These are phyloP conservation scores for Suhomyces vadensis DNA, from an alignment of 805 yeast species.

Conservation along the genomic window DNA sequence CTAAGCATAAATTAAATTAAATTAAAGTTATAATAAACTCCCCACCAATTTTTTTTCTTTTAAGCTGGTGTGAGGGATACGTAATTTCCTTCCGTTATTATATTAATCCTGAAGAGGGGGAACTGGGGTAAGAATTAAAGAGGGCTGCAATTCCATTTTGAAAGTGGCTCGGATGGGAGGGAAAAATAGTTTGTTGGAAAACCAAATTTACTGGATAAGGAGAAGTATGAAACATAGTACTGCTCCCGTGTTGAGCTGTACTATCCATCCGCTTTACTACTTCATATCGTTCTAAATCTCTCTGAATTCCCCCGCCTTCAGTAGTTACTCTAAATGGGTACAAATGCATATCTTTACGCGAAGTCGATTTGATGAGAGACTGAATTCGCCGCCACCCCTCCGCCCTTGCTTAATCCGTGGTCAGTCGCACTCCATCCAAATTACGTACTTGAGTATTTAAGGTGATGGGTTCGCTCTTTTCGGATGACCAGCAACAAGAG, in stretches of 20 bases:
- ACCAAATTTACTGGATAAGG: background rate
- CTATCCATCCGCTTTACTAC: too few relatives aligned
- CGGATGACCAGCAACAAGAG: background rate
- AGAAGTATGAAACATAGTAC: background rate
- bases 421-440: constrained; percentile 5
- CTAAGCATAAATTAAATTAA: too few relatives aligned
- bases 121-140: too few relatives aligned
- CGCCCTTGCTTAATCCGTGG: constrained; percentile 1
- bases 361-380: background rate
- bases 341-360: background rate
- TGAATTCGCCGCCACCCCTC: constrained; percentile 3
- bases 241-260: too few relatives aligned
- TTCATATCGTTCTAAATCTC: background rate
- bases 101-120: too few relatives aligned
- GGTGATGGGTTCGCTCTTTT: constrained; percentile 6
- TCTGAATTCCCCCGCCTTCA: background rate
- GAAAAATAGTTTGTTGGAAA: background rate
- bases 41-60: too few relatives aligned
- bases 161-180: background rate
- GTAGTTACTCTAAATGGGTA: background rate
- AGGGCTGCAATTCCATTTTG: too few relatives aligned
- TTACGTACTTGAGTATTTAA: background rate
- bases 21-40: too few relatives aligned
- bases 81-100: too few relatives aligned
- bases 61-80: too few relatives aligned